phyloP scores from a whole-genome alignment of 306 rosid genomes.

The Corylus avellana region DNA sequence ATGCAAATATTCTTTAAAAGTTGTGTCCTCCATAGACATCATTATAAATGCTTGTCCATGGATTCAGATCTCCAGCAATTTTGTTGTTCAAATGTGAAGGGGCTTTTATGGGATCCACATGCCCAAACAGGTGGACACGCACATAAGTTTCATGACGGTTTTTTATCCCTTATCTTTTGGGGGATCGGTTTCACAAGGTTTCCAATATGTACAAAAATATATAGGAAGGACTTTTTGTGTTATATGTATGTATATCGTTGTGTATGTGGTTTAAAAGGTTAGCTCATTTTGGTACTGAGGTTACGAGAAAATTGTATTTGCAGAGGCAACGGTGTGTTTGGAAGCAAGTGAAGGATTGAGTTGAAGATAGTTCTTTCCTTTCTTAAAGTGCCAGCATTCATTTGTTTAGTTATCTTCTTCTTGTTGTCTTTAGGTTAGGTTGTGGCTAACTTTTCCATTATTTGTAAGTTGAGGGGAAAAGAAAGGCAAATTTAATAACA shows the following conservation, averaged over 20 bases:
- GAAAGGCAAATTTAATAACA: too few species aligned
- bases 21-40: neutral
- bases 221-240: conserved; percentile 20
- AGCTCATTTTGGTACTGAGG: neutral
- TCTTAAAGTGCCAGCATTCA: neutral
- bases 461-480: neutral
- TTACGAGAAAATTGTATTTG: neutral
- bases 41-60: neutral
- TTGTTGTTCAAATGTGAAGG: too few species aligned
- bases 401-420: neutral
- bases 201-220: conserved; percentile 35
- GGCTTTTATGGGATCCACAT: too few species aligned
- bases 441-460: neutral
- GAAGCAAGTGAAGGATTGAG: neutral
- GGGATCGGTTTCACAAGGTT: conserved; percentile 17
- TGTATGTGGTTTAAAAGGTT: neutral
- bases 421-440: neutral
- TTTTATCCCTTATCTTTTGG: too few species aligned
- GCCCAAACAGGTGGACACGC: too few species aligned
- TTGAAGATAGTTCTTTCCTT: neutral
- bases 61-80: too few species aligned
- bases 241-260: conserved; percentile 22
- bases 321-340: neutral
- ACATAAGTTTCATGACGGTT: too few species aligned
- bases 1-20: conserved; percentile 18